phyloP scores from a whole-genome alignment of 192 early-diverging fungal species.

The Coemansia asiatica region DNA sequence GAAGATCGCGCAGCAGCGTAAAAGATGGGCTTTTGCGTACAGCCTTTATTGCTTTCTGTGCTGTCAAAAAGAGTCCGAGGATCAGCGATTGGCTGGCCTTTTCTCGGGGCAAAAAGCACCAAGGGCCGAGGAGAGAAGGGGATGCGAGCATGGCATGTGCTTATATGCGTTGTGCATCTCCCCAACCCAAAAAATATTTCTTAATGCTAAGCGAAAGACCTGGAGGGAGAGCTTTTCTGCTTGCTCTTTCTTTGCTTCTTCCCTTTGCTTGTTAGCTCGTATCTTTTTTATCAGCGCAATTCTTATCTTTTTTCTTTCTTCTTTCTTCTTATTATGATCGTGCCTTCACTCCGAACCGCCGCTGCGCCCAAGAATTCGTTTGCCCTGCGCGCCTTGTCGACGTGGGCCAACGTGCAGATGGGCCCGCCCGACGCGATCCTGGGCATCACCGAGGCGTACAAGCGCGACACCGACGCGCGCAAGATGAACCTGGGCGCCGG shows the following conservation, averaged over 20 bases:
- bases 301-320: neutral
- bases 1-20: neutral
- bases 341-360: constrained; percentile 3
- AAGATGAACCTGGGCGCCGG: constrained; percentile 99
- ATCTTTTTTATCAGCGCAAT: neutral
- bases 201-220: neutral
- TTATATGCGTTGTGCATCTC: neutral
- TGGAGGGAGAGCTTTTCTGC: neutral
- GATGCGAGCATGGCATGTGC: neutral
- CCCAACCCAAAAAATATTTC: neutral
- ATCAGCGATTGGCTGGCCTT: no score
- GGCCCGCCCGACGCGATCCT: constrained; percentile 80
- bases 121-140: no score
- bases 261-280: neutral
- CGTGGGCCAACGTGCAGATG: constrained; percentile 47
- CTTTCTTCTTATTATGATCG: neutral
- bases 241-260: neutral
- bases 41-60: neutral
- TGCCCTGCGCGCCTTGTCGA: constrained; percentile 17
- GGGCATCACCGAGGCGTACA: constrained; percentile 92
- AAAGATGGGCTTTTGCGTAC: no score
- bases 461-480: constrained; percentile 80
- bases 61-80: neutral
- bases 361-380: neutral
- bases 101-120: no score